Percentiles rank a stretch among this genome's conserved stretches.
These are phyloP conservation scores for Calonectria fujianensis DNA, from an alignment of 2,329 filamentous ascomycete genomes.

Conservation along the genomic window DNA sequence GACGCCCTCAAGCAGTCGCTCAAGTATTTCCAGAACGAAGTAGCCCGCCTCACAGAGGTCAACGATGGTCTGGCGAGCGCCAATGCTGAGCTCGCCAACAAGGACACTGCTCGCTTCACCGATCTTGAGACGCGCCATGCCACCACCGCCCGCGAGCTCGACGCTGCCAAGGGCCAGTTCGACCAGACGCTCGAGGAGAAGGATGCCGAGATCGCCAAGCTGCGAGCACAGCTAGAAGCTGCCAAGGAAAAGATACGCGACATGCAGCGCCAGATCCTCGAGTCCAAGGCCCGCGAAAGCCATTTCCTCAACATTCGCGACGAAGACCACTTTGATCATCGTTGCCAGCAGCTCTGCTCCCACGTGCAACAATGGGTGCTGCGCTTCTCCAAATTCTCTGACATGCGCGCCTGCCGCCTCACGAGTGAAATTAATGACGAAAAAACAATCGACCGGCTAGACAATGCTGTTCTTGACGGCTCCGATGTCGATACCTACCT, in stretches of 20 bases:
- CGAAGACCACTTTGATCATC: constrained; percentile 95
- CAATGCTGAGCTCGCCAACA: constrained; percentile 84
- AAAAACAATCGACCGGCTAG: constrained; percentile 93
- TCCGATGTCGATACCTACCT: constrained; percentile 94
- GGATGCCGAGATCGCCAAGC: constrained; percentile 86
- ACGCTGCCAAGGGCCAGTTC: constrained; percentile 78
- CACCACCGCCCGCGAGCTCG: constrained; percentile 80
- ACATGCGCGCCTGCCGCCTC: constrained; percentile 89
- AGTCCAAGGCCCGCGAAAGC: constrained; percentile 76
- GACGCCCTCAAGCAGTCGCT: constrained; percentile 86
- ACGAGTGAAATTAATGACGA: constrained; percentile 92
- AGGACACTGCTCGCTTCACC: constrained; percentile 83
- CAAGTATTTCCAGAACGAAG: constrained; percentile 87
- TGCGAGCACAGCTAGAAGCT: constrained; percentile 85
- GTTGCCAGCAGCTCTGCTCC: constrained; percentile 95
- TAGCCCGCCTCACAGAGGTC: constrained; percentile 85
- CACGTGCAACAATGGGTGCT: constrained; percentile 98
- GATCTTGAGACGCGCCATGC: constrained; percentile 81
- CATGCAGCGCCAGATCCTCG: constrained; percentile 73
- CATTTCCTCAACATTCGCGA: constrained; percentile 87
- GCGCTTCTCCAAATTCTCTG: constrained; percentile 98
- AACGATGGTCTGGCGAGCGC: constrained; percentile 87
- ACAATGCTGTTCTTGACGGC: constrained; percentile 95
- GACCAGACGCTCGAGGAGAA: constrained; percentile 83
- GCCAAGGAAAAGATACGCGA: constrained; percentile 78